A percentile compares a stretch with the other conserved stretches of the same genome.
Evolutionary conservation across 257 asterid genomes (phyloP).

Genomic region (Cinchona pubescens): DNA sequence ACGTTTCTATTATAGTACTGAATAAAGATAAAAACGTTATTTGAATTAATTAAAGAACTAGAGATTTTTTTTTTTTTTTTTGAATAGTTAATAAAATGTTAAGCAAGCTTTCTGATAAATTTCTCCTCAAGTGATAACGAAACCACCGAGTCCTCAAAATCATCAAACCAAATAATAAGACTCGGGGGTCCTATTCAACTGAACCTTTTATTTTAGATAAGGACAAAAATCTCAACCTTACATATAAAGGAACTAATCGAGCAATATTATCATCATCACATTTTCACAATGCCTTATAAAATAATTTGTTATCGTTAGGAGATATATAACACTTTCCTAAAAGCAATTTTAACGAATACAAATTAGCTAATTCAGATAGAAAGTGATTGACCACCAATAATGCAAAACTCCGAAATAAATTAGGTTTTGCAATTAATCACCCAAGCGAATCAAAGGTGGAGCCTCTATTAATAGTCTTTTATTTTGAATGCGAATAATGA

Average conservation of each 20-base stretch:
- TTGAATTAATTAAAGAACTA: background rate
- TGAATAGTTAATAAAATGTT: background rate
- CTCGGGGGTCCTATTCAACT: background rate
- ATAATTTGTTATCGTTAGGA: constrained; percentile 12
- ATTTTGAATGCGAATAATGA: background rate
- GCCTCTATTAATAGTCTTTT: background rate
- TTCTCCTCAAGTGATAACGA: background rate
- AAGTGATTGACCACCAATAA: constrained; percentile 21
- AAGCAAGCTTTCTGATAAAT: background rate
- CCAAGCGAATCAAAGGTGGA: background rate
- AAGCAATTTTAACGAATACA: constrained; percentile 8
- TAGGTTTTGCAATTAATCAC: background rate
- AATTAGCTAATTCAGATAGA: background rate
- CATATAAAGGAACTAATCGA: background rate
- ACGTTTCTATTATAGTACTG: too few species aligned
- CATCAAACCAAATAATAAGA: background rate
- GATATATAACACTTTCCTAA: constrained; percentile 15
- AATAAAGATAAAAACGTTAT: background rate
- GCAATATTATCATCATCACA: background rate
- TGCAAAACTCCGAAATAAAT: background rate
- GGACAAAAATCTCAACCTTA: background rate
- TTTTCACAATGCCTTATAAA: background rate
- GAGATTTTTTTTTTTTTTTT: background rate
- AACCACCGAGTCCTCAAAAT: background rate
- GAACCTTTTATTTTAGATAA: background rate